Evolutionary conservation across 1,284 basidiomycete genomes (phyloP).

Genomic region (Cryptococcus amylolentus): DNA sequence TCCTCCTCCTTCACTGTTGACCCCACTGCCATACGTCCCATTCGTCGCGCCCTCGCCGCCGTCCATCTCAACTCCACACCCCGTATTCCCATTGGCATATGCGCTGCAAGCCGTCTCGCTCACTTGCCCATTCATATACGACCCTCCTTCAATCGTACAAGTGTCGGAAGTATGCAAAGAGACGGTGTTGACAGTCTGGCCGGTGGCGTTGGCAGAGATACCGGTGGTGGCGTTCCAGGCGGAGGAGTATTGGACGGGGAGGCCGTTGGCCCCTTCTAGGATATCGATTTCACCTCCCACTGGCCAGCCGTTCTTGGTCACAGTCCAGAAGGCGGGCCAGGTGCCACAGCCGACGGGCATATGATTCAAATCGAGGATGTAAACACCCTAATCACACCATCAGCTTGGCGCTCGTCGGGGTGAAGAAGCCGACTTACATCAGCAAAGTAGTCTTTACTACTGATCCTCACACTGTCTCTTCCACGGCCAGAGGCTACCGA

Average conservation of each 20-base stretch:
- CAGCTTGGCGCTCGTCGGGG: neutral
- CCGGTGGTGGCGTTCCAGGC: slow-evolving; percentile 31
- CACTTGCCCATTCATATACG: slow-evolving; percentile 25
- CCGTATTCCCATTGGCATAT: slow-evolving; percentile 58
- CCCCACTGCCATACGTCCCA: slow-evolving; percentile 26
- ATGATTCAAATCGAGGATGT: slow-evolving; percentile 46
- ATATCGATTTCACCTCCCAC: slow-evolving; percentile 77
- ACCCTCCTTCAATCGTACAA: slow-evolving; percentile 60
- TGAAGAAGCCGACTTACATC: slow-evolving; percentile 29
- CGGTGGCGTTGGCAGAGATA: slow-evolving; percentile 35
- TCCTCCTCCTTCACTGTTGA: slow-evolving; percentile 62
- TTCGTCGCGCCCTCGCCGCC: slow-evolving; percentile 30
- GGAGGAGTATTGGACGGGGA: slow-evolving; percentile 23
- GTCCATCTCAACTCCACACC: slow-evolving; percentile 60
- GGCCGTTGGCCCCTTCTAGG: slow-evolving; percentile 68
- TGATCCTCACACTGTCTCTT: slow-evolving; percentile 42
- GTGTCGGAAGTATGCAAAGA: slow-evolving; percentile 62
- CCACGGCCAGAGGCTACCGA: slow-evolving; percentile 38
- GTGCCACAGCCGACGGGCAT: slow-evolving; percentile 48
- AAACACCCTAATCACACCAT: slow-evolving; percentile 25
- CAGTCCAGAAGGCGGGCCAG: slow-evolving; percentile 68
- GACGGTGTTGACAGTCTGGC: slow-evolving; percentile 52
- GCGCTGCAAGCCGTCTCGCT: slow-evolving; percentile 57
- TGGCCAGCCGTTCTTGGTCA: slow-evolving; percentile 64
- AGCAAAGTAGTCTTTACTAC: slow-evolving; percentile 36